These are phyloP conservation scores for Chrysochromulina parva DNA, from an alignment of 78 protist genomes.

Conservation along the genomic window DNA sequence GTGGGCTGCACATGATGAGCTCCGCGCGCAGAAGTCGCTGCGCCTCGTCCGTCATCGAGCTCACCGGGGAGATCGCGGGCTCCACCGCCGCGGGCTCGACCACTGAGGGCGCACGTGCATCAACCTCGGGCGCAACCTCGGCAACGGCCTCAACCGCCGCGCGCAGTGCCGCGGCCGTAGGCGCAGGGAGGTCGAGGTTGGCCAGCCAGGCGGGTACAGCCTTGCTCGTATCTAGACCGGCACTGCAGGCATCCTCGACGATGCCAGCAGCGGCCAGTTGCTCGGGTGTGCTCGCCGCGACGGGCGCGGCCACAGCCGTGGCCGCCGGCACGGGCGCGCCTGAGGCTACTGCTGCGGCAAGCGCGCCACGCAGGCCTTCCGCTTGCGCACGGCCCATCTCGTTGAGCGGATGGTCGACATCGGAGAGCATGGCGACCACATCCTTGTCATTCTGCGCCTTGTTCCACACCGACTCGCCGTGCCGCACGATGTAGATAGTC, in stretches of 20 bases:
- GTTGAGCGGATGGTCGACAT: background rate
- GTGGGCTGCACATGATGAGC: background rate
- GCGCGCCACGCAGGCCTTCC: background rate
- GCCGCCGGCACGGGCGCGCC: background rate
- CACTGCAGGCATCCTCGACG: no score
- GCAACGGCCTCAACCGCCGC: no score
- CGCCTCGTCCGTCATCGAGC: background rate
- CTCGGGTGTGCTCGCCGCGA: no score
- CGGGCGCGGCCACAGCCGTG: no score
- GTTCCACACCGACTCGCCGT: background rate
- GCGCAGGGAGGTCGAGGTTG: no score
- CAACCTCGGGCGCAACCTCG: no score
- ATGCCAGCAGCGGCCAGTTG: no score
- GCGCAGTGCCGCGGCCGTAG: no score
- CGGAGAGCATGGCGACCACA: background rate
- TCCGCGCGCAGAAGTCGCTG: background rate
- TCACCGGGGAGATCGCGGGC: background rate
- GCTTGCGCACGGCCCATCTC: background rate
- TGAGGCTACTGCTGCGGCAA: background rate
- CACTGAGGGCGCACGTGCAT: no score
- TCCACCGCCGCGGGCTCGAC: no score
- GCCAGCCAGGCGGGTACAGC: no score
- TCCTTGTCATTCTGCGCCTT: background rate
- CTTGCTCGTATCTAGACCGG: no score
- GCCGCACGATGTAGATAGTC: background rate